Base-by-base conservation (phyloP, 1,139 yeast species). In the Yamadazyma atlantica region DNA sequence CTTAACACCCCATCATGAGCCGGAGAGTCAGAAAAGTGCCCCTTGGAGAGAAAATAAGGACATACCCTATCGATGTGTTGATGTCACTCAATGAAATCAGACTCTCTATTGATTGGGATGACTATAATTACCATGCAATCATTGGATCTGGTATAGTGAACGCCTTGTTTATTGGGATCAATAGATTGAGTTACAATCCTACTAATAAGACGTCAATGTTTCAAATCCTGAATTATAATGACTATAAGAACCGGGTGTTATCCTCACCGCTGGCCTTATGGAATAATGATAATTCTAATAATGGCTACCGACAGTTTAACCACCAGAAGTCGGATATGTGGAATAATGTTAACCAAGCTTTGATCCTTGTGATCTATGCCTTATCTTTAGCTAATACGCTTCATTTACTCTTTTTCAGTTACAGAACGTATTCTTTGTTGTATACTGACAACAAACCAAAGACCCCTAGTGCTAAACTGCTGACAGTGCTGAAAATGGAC, bases 61-160 rank as follows among this genome's bases (percentile, higher is more conserved):
- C 75, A n/a, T 72, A 73, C 36, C 88, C 88, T 0, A 67, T 78
- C 41, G 90, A 83, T 51, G 46, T 74, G 25, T 66, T 71, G 37
- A 62, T 82, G 4, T 65, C 69, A 34, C 36, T 77, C 26, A 78
- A 79, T 49, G 89, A 83, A 53, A 51, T 62, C 10, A 48, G 78
- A 14, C 69, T 72, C 34, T 62, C 80, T 4, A 73, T 82, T 4
- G 85, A 82, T 41, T 83, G 89, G 89, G 88, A 83, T 48, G 64
- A 69, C 2, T 69, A 76, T 43, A 65, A 78, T 8, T 51, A 54
- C 69, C 24, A 81, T 79, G 46, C 41, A 5, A 23, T 38, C 4
- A 13, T 43, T 0, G 45, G 66, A 9, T 84, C 84, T 0, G 55
- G 61, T n/a, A 37, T 53, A 0, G 53, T 73, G 4, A 43, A 58